A percentile compares a stretch with the other conserved stretches of the same genome.
These are phyloP conservation scores for Crithidia fasciculata DNA, from an alignment of 208 protist genomes.

Conservation along the genomic window DNA sequence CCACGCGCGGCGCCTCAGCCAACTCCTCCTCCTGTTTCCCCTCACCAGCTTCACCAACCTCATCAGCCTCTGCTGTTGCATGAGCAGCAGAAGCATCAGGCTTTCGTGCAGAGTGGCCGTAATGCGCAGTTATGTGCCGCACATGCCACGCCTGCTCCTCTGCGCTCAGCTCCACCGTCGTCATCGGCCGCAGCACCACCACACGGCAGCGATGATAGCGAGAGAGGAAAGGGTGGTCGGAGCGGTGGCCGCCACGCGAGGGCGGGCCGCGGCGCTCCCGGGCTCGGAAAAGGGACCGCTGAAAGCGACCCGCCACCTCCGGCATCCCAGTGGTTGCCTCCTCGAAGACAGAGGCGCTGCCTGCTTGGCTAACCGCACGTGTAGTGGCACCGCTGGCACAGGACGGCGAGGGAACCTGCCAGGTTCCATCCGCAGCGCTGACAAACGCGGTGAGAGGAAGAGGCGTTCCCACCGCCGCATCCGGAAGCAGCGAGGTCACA, in stretches of 20 bases:
- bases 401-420: not conserved
- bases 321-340: conserved; percentile 32
- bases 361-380: no score
- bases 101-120: not conserved
- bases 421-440: conserved; percentile 12
- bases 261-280: conserved; percentile 27
- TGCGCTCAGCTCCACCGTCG: conserved; percentile 38
- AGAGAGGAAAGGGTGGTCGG: conserved; percentile 36
- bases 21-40: not conserved
- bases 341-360: no score
- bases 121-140: conserved; percentile 22
- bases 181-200: conserved; percentile 59
- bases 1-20: conserved; percentile 6
- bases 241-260: conserved; percentile 46
- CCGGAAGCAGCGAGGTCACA: not conserved
- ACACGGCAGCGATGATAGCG: conserved; percentile 56
- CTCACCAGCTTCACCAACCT: conserved; percentile 2
- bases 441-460: conserved; percentile 41
- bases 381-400: no score
- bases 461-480: conserved; percentile 46
- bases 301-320: conserved; percentile 72
- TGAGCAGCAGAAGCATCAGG: not conserved
- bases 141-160: conserved; percentile 55
- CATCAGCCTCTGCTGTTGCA: not conserved
- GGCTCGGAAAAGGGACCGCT: conserved; percentile 69